phyloP scores from a whole-genome alignment of 371 early-diverging fungal genomes.

The Mortierella sp. region DNA sequence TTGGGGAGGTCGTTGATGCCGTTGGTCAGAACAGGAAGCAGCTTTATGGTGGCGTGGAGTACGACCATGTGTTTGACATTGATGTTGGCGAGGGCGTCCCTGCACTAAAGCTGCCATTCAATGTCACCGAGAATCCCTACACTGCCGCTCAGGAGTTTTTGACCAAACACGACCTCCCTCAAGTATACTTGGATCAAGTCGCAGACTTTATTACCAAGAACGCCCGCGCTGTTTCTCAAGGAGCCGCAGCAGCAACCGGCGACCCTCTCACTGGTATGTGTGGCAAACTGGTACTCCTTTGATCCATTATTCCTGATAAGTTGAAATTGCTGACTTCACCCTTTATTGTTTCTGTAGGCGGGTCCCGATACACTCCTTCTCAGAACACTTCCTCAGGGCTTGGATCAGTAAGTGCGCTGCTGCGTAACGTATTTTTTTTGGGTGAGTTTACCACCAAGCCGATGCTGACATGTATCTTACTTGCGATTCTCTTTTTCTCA shows the following conservation, averaged over 20 bases:
- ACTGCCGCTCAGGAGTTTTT: conserved; percentile 94
- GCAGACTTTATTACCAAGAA: conserved; percentile 95
- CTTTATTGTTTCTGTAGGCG: conserved; percentile 17
- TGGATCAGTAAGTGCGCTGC: conserved; percentile 31
- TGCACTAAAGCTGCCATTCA: conserved; percentile 94
- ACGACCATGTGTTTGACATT: conserved; percentile 98
- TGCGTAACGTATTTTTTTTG: neutral
- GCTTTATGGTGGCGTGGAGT: conserved; percentile 88
- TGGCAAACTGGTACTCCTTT: neutral
- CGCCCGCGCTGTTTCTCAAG: conserved; percentile 74
- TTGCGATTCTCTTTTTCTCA: neutral
- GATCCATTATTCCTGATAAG: too few species aligned
- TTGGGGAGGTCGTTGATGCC: conserved; percentile 96
- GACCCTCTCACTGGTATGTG: conserved; percentile 80
- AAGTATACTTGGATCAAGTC: conserved; percentile 90
- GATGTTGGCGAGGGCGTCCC: conserved; percentile 88
- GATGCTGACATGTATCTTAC: neutral
- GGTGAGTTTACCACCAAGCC: neutral
- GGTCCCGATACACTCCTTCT: conserved; percentile 49
- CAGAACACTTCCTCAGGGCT: conserved; percentile 25
- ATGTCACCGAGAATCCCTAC: conserved; percentile 95
- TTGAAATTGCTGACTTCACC: conserved; percentile 12
- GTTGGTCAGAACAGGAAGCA: conserved; percentile 83
- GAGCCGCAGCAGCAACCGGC: conserved; percentile 51
- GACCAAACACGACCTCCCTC: conserved; percentile 80